Evolutionary conservation across 352 stramenopile species (phyloP), one percentile per base, ranked within the genome.

Genomic region (Pythium vanterpoolii): DNA sequence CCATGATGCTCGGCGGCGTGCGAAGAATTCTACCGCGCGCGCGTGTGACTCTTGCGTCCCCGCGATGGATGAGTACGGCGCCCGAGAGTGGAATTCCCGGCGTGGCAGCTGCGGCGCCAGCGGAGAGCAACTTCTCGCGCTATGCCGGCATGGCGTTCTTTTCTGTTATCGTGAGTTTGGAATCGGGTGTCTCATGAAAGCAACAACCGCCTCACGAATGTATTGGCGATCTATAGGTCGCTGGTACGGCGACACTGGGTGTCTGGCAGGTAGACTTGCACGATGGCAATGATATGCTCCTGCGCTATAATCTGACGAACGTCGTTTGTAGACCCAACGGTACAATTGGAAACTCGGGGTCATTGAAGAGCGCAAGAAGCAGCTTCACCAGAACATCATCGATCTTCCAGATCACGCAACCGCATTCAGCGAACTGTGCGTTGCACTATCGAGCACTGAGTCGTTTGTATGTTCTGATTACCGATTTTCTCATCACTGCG

Each of bases 321-420:
- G 39, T 40, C 2, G 14, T 44, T 26, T 72, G 46, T 50, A 95
- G 86, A 91, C 73, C 18, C 69, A 93, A 60, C 79, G 88, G 1
- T 96, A 96, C 74, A 89, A 77, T 59, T 96, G 88, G 88, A 96
- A 96, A 61, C 71, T 90, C n/a, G 68, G 87, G 33, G 44, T 96
- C 54, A 87, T 96, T 24, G 83, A 94, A 50, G 72, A 95, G 59
- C 85, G 88, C 51, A 81, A 80, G 44, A 83, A 89, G 60, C 80
- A 92, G 62, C 71, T 96, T 9, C 69, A 76, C 18, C 69, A 82
- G 53, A 76, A 71, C 28, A 68, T 86, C 19, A 60, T 81, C 13
- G 77, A 89, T 28, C 64, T 96, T 28, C 81, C 83, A 2, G 66
- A 77, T 31, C 67, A 87, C 18, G 78, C 79, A 10, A 79, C 74